Conservation (phyloP, 306 rosid species). For the Sechiopsis laciniata region DNA sequence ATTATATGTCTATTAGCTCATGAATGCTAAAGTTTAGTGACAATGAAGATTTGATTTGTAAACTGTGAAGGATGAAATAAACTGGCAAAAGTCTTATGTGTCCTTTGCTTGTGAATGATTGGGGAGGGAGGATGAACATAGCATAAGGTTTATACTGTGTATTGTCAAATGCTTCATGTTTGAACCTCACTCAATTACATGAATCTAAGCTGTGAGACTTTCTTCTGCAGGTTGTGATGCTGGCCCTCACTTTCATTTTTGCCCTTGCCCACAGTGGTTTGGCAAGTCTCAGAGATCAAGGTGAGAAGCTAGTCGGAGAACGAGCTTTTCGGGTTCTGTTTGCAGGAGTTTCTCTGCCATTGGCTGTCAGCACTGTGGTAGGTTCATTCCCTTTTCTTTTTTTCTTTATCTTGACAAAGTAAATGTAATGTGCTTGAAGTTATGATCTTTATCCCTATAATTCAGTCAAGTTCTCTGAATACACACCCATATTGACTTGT, state of each 20-base stretch:
- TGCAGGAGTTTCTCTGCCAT: conserved; percentile 79
- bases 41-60: neutral
- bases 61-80: too few relatives aligned
- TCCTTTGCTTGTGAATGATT: too few relatives aligned
- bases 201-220: conserved; percentile 29
- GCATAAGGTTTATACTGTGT: neutral
- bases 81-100: too few relatives aligned
- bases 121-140: neutral
- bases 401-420: neutral
- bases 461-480: neutral
- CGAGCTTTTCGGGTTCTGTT: conserved; percentile 88
- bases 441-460: neutral
- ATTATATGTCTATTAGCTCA: too few relatives aligned
- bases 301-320: conserved; percentile 86
- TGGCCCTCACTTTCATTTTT: conserved; percentile 58
- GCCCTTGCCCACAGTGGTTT: conserved; percentile 80
- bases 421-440: neutral
- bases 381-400: conserved; percentile 15
- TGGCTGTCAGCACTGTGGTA: conserved; percentile 86
- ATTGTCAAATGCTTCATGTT: neutral
- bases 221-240: conserved; percentile 70
- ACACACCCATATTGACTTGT: conserved; percentile 20
- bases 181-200: conserved; percentile 16
- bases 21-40: neutral
- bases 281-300: conserved; percentile 71